Evolutionary conservation across 2,329 filamentous ascomycete genomes (phyloP), one percentile per base, ranked within the genome.

Genomic region (Tolypocladium album): DNA sequence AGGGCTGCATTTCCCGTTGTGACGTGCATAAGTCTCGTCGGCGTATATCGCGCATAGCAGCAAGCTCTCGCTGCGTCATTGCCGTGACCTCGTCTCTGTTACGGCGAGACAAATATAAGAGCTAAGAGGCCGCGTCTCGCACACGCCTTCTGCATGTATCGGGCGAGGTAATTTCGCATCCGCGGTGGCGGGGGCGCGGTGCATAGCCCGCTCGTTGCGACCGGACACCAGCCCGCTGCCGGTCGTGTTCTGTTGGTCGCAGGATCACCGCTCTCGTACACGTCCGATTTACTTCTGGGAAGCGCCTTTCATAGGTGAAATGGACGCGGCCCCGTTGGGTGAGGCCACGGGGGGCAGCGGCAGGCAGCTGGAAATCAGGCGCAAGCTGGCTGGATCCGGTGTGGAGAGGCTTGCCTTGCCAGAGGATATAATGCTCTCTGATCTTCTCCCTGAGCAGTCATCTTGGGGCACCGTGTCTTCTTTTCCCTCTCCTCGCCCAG

Each of bases 1-100:
- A 31, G 42, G 27, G 39, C 27, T 55, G 50, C 31, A 55, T 36
- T 55, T 55, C 50, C 50, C 50, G 4, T 7, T 31, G 31, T 38
- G 50, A 55, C 50, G 50, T 5, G 31, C 50, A 3, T 0, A 64
- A 55, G 63, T 63, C 60, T 59, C 63, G 43, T 11, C 24, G 56
- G 47, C 55, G 63, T 64, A 64, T 64, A 59, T 64, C 63, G 61
- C 58, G n/a, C 58, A 60, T 60, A 60, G 20, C 34, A 22, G 7
- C 13, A 12, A 6, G 50, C 47, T 36, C 39, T 24, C 17, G 24
- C 22, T 3, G 24, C 57, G 22, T 59, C 57, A 34, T n/a, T 7
- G 22, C 8, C 39, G 45, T n/a, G 43, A 59, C 57, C 47, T 59
- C 22, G 27, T 11, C 56, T 31, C 40, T 40, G 56, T 42, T 55